Conservation (phyloP, 495 filamentous ascomycete species). For the Evernia prunastri region DNA sequence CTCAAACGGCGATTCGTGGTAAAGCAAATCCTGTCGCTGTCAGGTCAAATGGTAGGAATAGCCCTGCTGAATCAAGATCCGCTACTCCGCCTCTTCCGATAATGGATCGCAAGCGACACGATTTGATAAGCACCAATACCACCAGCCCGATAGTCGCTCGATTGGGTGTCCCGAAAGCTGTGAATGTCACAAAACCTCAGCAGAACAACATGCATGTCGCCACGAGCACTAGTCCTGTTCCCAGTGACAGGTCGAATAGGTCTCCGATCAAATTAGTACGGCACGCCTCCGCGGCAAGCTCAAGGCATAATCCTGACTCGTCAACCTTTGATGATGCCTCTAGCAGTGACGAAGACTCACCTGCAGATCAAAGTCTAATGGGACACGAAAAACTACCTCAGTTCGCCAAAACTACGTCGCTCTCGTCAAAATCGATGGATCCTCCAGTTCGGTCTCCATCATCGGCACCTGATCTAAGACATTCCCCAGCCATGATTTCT, state of each 20-base stretch:
- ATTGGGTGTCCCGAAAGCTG: conserved; percentile 26
- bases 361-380: conserved; percentile 29
- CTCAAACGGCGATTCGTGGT: conserved; percentile 74
- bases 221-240: conserved; percentile 11
- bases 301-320: conserved; percentile 22
- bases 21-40: conserved; percentile 90
- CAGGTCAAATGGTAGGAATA: conserved; percentile 46
- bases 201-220: conserved; percentile 18
- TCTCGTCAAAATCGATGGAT: conserved; percentile 16
- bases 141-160: conserved; percentile 28
- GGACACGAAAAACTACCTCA: conserved; percentile 25
- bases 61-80: conserved; percentile 25
- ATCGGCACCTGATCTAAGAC: conserved; percentile 26
- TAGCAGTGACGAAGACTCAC: conserved; percentile 29
- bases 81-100: conserved; percentile 23
- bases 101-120: conserved; percentile 20
- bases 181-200: conserved; percentile 24
- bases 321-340: conserved; percentile 30
- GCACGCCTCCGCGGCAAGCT: conserved; percentile 19
- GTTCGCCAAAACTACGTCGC: conserved; percentile 19
- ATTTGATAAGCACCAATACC: conserved; percentile 20
- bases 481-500: conserved; percentile 12
- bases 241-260: conserved; percentile 10
- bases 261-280: conserved; percentile 18
- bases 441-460: conserved; percentile 22